Conservation (phyloP, 805 yeast species). For the Ogataea polymorpha region DNA sequence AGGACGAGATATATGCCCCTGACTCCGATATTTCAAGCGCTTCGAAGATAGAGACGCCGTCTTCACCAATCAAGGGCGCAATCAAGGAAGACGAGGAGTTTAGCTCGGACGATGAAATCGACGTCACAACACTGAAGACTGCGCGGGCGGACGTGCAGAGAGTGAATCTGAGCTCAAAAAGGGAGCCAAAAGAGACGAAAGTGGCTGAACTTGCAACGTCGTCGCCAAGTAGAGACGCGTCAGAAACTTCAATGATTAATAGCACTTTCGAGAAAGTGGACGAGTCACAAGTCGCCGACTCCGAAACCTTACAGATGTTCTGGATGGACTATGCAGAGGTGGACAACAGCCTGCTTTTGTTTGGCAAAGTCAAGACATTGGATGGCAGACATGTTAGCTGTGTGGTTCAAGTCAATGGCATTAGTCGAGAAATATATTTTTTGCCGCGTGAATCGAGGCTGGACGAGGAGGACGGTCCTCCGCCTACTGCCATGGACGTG, state of each 20-base stretch:
- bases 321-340: constrained; percentile 91
- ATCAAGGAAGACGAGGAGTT: constrained; percentile 28
- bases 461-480: constrained; percentile 32
- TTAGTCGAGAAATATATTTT: constrained; percentile 70
- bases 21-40: constrained; percentile 4
- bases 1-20: constrained; percentile 25
- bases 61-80: constrained; percentile 29
- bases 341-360: constrained; percentile 63
- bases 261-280: constrained; percentile 32
- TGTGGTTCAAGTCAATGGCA: constrained; percentile 68
- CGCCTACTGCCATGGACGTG: constrained; percentile 55
- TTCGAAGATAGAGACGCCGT: constrained; percentile 24
- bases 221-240: constrained; percentile 21
- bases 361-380: constrained; percentile 71
- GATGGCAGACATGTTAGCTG: constrained; percentile 65
- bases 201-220: constrained; percentile 16
- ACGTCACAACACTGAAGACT: constrained; percentile 38
- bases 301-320: constrained; percentile 58
- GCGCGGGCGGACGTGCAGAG: constrained; percentile 29
- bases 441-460: constrained; percentile 55
- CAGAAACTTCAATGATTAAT: constrained; percentile 2
- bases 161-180: constrained; percentile 38
- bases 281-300: constrained; percentile 38
- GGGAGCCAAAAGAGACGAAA: constrained; percentile 8
- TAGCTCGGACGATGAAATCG: constrained; percentile 55